phyloP scores from a whole-genome alignment of 257 asterid genomes.

The Fraxinus cuspidata region DNA sequence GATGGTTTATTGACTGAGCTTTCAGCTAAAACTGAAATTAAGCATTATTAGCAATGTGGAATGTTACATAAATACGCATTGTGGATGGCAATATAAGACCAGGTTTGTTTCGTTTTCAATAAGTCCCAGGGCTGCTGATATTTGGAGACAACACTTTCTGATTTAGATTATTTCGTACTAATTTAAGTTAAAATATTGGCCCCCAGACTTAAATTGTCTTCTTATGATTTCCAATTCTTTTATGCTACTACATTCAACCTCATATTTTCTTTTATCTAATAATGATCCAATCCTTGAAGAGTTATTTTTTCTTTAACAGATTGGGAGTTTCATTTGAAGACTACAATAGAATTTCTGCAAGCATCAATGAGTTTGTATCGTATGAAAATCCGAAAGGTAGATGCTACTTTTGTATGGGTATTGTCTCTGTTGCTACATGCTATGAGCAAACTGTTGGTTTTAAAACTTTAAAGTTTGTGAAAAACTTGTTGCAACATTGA shows the following conservation, averaged over 20 bases:
- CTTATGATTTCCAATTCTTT: too few relatives aligned
- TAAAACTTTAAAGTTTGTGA: neutral
- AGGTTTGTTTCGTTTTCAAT: neutral
- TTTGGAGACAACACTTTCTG: neutral
- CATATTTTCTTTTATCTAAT: neutral
- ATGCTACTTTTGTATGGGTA: neutral
- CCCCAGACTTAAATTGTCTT: too few relatives aligned
- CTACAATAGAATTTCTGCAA: neutral
- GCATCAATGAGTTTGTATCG: conserved; percentile 28
- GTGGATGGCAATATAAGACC: neutral
- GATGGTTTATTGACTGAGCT: neutral
- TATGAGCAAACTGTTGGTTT: neutral
- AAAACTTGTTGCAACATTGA: neutral
- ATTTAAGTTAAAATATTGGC: too few relatives aligned
- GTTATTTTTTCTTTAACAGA: conserved; percentile 2
- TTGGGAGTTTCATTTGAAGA: neutral
- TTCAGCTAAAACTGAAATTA: neutral
- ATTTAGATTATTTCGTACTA: neutral
- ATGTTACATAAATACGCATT: neutral
- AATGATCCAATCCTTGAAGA: neutral
- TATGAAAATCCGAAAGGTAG: conserved; percentile 22
- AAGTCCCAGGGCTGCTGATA: neutral
- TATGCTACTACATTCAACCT: neutral
- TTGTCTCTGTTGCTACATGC: neutral
- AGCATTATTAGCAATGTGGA: neutral